Evolutionary conservation across 2,329 filamentous ascomycete genomes (phyloP).

Genomic region (Fusarium cicatricum): DNA sequence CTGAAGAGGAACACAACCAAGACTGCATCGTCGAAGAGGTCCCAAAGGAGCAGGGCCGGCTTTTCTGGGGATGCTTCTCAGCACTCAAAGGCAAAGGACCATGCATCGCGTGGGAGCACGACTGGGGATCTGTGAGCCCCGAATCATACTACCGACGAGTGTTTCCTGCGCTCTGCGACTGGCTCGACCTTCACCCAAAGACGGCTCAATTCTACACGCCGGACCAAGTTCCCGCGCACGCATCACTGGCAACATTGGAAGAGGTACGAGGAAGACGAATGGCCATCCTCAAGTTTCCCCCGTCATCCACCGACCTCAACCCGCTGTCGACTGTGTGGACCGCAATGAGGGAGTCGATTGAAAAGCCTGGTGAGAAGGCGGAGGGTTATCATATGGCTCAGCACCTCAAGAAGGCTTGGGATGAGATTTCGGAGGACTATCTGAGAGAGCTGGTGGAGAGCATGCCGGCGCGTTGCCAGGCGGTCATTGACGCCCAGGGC

Average conservation of each 20-base stretch:
- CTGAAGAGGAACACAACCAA: slow-evolving; percentile 6
- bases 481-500: slow-evolving; percentile 26
- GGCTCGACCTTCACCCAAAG: slow-evolving; percentile 4
- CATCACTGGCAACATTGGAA: not conserved
- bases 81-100: slow-evolving; percentile 16
- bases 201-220: slow-evolving; percentile 5
- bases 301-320: slow-evolving; percentile 24
- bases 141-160: slow-evolving; percentile 3
- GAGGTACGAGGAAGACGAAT: slow-evolving; percentile 10
- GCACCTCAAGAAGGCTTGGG: slow-evolving; percentile 7
- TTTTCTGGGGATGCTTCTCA: slow-evolving; percentile 16
- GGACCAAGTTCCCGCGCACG: not conserved
- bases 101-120: slow-evolving; percentile 6
- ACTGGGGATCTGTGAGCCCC: slow-evolving; percentile 2
- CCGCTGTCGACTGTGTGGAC: slow-evolving; percentile 13
- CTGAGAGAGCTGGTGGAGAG: slow-evolving; percentile 8
- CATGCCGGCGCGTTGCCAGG: slow-evolving; percentile 26
- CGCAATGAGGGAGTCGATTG: slow-evolving; percentile 5
- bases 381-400: not conserved
- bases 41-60: not conserved
- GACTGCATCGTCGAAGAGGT: slow-evolving; percentile 14
- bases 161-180: slow-evolving; percentile 3
- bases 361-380: not conserved
- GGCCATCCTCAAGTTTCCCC: slow-evolving; percentile 10
- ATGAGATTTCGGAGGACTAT: not conserved